Evolutionary conservation across 768 basidiomycete species (phyloP), one percentile per base, ranked within the genome.

Genomic region (Boletus pseudo-olivaceus): DNA sequence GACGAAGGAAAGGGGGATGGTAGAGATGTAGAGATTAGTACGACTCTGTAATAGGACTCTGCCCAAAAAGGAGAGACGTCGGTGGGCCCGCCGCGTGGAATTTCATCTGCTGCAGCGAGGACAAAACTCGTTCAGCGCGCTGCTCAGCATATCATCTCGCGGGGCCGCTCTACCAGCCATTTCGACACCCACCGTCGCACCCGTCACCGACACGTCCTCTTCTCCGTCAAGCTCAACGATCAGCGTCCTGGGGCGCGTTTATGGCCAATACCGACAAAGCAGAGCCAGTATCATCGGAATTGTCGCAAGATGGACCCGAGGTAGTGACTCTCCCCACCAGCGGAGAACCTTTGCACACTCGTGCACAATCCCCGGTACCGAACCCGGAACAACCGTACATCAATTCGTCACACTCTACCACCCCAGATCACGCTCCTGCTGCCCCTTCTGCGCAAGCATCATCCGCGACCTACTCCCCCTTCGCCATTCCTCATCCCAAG

Each of bases 191-290:
- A 4, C 27, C 40, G 30, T 15, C 40, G 10, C 33, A 10, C 10
- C 15, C 45, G 17, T 43, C 43, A 5, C 47, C 44, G 53, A 52
- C 62, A 60, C 49, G 51, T 29, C 49, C 49, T 46, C 42, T 43
- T 58, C 40, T 53, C 49, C 60, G 56, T 43, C 23, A 55, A 57
- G 57, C 42, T 46, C 65, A 45, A 23, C 55, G 53, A 56, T 57
- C 50, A 73, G 83, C 84, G 85, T 87, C 84, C 71, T 58, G 72
- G 41, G 80, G 85, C 87, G 86, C 85, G 88, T 87, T 76, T 83
- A 90, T 90, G 88, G 87, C 86, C 70, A 76, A 82, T 77, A 78
- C 72, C 73, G 83, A 81, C 70, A 73, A 73, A 65, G 68, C 75
- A 72, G 63, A 70, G 58, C 71, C 71, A 67, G 72, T 71, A 73